Base-by-base conservation (phyloP, 805 yeast genomes). In the Ogataea henricii region DNA sequence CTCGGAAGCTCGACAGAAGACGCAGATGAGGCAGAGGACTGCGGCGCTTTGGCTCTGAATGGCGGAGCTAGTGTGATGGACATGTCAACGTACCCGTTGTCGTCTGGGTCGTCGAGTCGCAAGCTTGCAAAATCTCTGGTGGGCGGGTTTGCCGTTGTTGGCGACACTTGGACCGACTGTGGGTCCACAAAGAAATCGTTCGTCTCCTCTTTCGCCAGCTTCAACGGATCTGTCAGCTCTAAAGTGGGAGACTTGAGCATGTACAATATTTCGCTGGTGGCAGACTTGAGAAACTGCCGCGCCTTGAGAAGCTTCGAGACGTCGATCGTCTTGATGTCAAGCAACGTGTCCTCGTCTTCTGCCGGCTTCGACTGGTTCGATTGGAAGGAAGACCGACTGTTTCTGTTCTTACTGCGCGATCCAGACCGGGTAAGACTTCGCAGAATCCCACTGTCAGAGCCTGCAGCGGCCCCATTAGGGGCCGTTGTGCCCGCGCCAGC, bases 261-360 rank as follows among this genome's bases (percentile, higher is more conserved):
- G 46, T 60, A 64, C 20, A 69, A 52, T n/a, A 69, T 66, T 49
- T 69, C 73, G 50, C 60, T 63, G 0, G 73, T 68, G 2, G 71
- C 66, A 3, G 65, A 51, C 46, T 62, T 67, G 34, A 69, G 51
- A 38, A 68, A 69, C 21, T 65, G 60, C 39, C 66, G 56, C 1
- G 73, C 71, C 20, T 64, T 58, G 1, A 68, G 47, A 4, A 68
- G 46, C 46, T 62, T 63, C 2, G 59, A 39, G 1, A 64, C 52
- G 25, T 66, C 68, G 40, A 62, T 45, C 17, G 63, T 58, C 17
- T 55, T 57, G 17, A 59, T 49, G 13, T 53, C 55, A 9, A 53
- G 45, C 6, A 56, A 27, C 9, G 36, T 43, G 10, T 55, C 55
- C 21, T 47, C 52, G 3, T 49, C 52, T 3, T 39, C 42, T 3